Percentiles rank a stretch among this genome's conserved stretches.
phyloP scores from a whole-genome alignment of 805 yeast genomes.

The Brettanomyces sp. region DNA sequence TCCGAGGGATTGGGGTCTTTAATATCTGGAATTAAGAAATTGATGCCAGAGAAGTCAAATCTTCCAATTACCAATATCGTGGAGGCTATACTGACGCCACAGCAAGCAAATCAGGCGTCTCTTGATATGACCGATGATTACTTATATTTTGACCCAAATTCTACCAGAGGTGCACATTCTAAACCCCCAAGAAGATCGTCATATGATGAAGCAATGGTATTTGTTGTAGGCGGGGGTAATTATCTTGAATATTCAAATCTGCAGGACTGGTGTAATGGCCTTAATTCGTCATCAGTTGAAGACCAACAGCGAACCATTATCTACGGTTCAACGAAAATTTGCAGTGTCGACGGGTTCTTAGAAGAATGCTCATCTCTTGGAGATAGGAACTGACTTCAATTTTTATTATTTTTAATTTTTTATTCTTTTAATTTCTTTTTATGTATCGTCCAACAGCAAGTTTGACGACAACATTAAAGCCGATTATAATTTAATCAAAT shows the following conservation, averaged over 20 bases:
- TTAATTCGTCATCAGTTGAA: constrained; percentile 6
- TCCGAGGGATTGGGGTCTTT: constrained; percentile 86
- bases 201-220: constrained; percentile 76
- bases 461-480: too few species aligned
- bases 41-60: constrained; percentile 80
- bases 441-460: constrained; percentile 27
- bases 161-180: constrained; percentile 80
- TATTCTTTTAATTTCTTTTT: constrained; percentile 69
- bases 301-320: constrained; percentile 44
- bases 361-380: constrained; percentile 55
- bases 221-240: constrained; percentile 95
- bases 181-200: constrained; percentile 79
- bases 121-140: constrained; percentile 78
- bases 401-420: constrained; percentile 13
- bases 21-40: constrained; percentile 77
- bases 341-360: constrained; percentile 62
- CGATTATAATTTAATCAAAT: too few species aligned
- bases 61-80: constrained; percentile 86
- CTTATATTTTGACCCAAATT: constrained; percentile 79
- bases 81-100: constrained; percentile 86
- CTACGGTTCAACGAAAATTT: constrained; percentile 79
- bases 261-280: constrained; percentile 64
- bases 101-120: constrained; percentile 50
- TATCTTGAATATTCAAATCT: constrained; percentile 89
- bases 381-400: not conserved